Base-by-base conservation (phyloP, 345 rosid genomes). In the Combretum micranthum region DNA sequence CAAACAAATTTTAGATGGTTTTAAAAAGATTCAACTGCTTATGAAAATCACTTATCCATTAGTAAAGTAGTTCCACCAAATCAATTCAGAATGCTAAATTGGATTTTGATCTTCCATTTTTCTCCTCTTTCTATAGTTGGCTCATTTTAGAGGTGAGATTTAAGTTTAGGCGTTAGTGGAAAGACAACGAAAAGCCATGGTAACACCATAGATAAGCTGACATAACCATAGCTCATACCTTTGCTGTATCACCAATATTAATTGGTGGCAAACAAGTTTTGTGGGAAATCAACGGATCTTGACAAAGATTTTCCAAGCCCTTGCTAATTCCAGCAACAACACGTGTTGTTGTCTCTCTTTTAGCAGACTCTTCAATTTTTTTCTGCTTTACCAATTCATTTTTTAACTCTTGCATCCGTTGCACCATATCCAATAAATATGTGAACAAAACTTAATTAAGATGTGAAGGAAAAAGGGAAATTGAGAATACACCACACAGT, bases 151-250 rank as follows among this genome's bases (percentile, higher is more conserved):
- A 32, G 39, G 39, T 32, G 39, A 32, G 39, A 7, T 32, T 32
- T 32, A 32, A 32, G 7, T 32, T 32, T 32, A 32, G 39, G 9
- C 39, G 9, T 32, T 4, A 11, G 39, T 4, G 5, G 7, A 11
- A 32, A 32, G 39, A 32, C 10, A 32, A 7, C 10, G 9, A 32
- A 32, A 9, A 32, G 39, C 39, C 39, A 5, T 7, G 9, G 39
- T 32, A 32, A 32, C 39, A 7, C 39, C 5, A 9, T 32, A 32
- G 39, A 11, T 11, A 3, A 32, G 23, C 3, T 42, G 22, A 12
- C 47, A 22, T 42, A 32, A 20, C 20, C 39, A 32, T 19, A 56
- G 47, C 70, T 22, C 47, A 55, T 85, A 87, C 97, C 96, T 82
- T 74, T 45, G 64, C 54, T 52, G 66, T 71, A 72, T 69, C 72